Evolutionary conservation across 192 early-diverging fungal species (phyloP), one percentile per base, ranked within the genome.

Genomic region (Entomortierella beljakovae): DNA sequence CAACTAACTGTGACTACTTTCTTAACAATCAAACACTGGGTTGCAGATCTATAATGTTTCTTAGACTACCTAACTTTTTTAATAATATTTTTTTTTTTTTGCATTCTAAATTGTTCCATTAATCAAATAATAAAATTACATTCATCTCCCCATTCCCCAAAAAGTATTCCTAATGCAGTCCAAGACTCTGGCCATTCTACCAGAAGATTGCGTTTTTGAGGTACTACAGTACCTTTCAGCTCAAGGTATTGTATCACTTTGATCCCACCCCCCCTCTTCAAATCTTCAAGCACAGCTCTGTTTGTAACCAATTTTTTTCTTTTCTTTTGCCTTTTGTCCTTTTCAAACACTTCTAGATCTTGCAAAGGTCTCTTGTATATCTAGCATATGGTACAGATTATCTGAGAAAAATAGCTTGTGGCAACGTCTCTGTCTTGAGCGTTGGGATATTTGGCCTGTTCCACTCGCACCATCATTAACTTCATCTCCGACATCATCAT

Each of bases 141-240:
- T 5, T 31, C 51, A 20, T 16, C 43, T 46, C 3, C 43, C 11
- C 51, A 53, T 53, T 26, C 23, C 51, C 6, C 18, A 18, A 33
- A 11, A 51, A 10, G 11, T 8, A 10, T 33, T 48, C 22, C 28
- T 6, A 26, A 71, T 71, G 69, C 48, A 49, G 3, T 37, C 5
- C 26, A 40, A 67, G 18, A 9, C n/a, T 16, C 10, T 23, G 13
- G 65, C 66, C 0, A 37, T 31, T 33, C 48, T 79, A 11, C 61
- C 75, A 2, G 75, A 79, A 11, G 75, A 79, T 50, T 79, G 75
- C 13, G 51, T 79, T 61, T 79, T 61, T 43, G 75, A 68, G 15
- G 50, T 79, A 10, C 50, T 79, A 8, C 60, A 58, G 16, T 64
- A 65, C 49, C 75, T 79, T 40, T 51, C 75, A 8, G 75, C 62